Evolutionary conservation across 2,329 filamentous ascomycete species (phyloP), one percentile per base, ranked within the genome.

Genomic region (Leptodontidium sp.): DNA sequence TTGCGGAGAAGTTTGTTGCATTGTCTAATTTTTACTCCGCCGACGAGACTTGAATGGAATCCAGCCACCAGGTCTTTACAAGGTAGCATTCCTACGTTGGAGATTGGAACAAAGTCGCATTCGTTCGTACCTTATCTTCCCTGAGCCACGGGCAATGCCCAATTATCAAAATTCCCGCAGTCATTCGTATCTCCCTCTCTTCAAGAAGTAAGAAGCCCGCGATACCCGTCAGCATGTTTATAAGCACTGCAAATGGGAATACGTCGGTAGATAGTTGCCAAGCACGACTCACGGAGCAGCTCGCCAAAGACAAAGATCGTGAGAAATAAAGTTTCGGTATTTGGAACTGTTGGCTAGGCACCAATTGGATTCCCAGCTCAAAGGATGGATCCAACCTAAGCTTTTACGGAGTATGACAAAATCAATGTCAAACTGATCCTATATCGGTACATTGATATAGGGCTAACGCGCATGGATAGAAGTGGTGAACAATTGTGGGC

Each of bases 301-400:
- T 52, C 35, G 47, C 40, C 32, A 45, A 43, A 50, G 35, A 14
- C 43, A 62, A 50, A n/a, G 40, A 62, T 50, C 43, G 26, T 49
- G 59, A 62, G 59, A 35, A 49, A 32, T 15, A 62, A 24, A 35
- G 59, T 21, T 62, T 62, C 9, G 15, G 43, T 11, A 61, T 69
- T 70, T 66, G 66, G 61, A 70, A 68, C 66, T 32, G 47, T 17
- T 17, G 35, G 15, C 66, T 61, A 61, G 64, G 66, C 63, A 61
- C 66, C 58, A 68, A 50, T 68, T 11, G 45, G 40, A 47, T 4
- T 2, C 24, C 38, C 26, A 26, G 17, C 8, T 32, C 14, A 47
- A 4, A 47, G 8, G 0, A 61, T 32, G 32, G n/a, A 53, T 47
- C 66, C 29, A 50, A 21, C 15, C 38, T 49, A 61, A 52, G 66